Evolutionary conservation across 768 basidiomycete species (phyloP), one percentile per base, ranked within the genome.

Genomic region (Neoboletus brunneissimus): DNA sequence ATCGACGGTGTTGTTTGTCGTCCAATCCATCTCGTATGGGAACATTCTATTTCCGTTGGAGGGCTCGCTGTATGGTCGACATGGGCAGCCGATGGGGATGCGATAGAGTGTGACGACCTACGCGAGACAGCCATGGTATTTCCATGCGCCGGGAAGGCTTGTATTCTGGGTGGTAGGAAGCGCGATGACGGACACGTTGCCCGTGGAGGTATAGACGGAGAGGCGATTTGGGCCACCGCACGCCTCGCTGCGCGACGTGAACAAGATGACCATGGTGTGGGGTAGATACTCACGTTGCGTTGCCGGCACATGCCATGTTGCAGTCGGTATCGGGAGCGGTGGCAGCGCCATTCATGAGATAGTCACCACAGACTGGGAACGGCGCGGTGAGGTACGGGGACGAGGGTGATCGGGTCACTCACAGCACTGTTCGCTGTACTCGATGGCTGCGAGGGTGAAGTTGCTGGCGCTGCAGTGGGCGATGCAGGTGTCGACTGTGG

Each of bases 211-310:
- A 61, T 91, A 91, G 15, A 89, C 80, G 1, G 88, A 89, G 27
- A 91, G 65, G n/a, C 82, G 79, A 64, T 85, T 85, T 1, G 84
- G 81, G 7, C 84, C 90, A 65, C 90, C 90, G 58, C 89, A 92
- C 41, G 83, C 81, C 67, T 87, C 78, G 13, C 85, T 86, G 56
- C 45, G 55, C 27, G 29, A 56, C 38, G n/a, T n/a, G n/a, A n/a
- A n/a, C n/a, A n/a, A n/a, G n/a, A n/a, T n/a, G n/a, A n/a, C n/a
- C n/a, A n/a, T n/a, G n/a, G n/a, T n/a, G n/a, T 16, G 38, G 16
- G 42, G 20, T 18, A 0, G 5, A 31, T 0, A 67, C 85, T 62
- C 59, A 88, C 88, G 80, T 76, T 12, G 81, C 38, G 55, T 84
- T 86, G 23, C 90, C 93, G 18, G 79, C 79, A 58, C 93, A 95